Evolutionary conservation across 306 rosid genomes (phyloP), one percentile per base, ranked within the genome.

Genomic region (Ochetophila trinervis): DNA sequence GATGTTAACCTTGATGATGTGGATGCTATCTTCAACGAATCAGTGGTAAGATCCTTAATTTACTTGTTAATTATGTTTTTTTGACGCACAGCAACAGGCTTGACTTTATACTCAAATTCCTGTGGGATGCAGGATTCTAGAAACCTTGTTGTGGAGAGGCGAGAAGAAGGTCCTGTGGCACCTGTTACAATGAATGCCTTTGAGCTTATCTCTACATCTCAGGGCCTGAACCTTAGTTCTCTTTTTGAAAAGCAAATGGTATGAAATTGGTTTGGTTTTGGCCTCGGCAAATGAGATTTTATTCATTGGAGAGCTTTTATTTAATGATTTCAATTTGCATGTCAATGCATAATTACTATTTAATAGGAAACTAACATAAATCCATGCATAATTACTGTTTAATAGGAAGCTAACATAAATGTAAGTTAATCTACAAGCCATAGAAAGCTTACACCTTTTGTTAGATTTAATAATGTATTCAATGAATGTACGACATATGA

Each of bases 201-300:
- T 73, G 98, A 93, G 81, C 93, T 93, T 20, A 93, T 93, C 73
- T 89, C 98, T 50, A 93, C 84, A 40, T 93, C 98, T 47, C 94
- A 83, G 65, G 98, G 98, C 60, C 87, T 93, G 86, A 86, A 93
- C 83, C 96, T 93, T 22, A 59, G 90, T 63, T 60, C 76, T 70
- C 95, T 93, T 24, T 93, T 93, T 34, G 97, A 89, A 81, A 89
- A 93, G 85, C 91, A 82, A 86, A 89, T 93, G 98, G 98, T 93
- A 74, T 24, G 83, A n/a, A n/a, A 44, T 72, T 65, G 78, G 57
- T 1, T 49, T 27, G 12, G 4, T 0, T 67, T 67, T n/a, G 23
- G 42, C 35, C 47, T 23, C 10, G 47, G 5, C 17, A 35, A 36
- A 1, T 53, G 60, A 5, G 19, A 34, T 21, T 30, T 24, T 30